Percentiles rank a stretch among this genome's conserved stretches.
Conservation (phyloP, 176 grass and related monocot genomes). For the Juncus effusus region DNA sequence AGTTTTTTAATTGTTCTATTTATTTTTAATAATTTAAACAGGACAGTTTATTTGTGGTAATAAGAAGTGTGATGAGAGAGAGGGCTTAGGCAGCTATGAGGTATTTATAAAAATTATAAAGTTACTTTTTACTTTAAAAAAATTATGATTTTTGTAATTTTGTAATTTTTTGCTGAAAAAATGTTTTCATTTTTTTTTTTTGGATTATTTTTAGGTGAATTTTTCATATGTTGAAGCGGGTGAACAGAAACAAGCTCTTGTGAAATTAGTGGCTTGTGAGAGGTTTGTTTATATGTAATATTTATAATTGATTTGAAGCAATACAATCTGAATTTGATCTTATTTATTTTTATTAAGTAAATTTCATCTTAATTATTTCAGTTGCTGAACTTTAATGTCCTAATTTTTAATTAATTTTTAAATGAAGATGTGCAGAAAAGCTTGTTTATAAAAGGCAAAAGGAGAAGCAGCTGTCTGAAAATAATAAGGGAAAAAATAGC, state of each 20-base stretch:
- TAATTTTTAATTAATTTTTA: too few species aligned
- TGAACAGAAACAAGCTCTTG: slow-evolving; percentile 84
- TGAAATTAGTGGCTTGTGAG: slow-evolving; percentile 90
- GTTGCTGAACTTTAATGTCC: too few species aligned
- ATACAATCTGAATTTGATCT: too few species aligned
- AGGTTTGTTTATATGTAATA: slow-evolving; percentile 36
- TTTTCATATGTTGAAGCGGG: slow-evolving; percentile 90
- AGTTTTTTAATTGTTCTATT: too few species aligned
- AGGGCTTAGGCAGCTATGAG: slow-evolving; percentile 81
- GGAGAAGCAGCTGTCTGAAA: slow-evolving; percentile 35
- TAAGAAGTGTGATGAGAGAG: slow-evolving; percentile 59
- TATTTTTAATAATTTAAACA: slow-evolving; percentile 18
- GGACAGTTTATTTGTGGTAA: slow-evolving; percentile 96
- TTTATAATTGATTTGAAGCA: slow-evolving; percentile 11
- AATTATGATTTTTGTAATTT: background rate
- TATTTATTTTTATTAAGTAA: too few species aligned
- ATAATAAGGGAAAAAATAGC: slow-evolving; percentile 34
- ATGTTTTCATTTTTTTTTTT: background rate
- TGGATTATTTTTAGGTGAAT: slow-evolving; percentile 50
- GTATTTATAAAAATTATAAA: slow-evolving; percentile 29
- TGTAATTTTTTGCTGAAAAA: slow-evolving; percentile 3
- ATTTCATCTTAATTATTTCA: too few species aligned
- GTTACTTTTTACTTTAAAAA: background rate
- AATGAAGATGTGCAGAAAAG: slow-evolving; percentile 97
- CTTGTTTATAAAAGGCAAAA: slow-evolving; percentile 86